These are phyloP conservation scores for Schoenoplectus triqueter DNA, from an alignment of 202 grass and related monocot species.

Conservation along the genomic window DNA sequence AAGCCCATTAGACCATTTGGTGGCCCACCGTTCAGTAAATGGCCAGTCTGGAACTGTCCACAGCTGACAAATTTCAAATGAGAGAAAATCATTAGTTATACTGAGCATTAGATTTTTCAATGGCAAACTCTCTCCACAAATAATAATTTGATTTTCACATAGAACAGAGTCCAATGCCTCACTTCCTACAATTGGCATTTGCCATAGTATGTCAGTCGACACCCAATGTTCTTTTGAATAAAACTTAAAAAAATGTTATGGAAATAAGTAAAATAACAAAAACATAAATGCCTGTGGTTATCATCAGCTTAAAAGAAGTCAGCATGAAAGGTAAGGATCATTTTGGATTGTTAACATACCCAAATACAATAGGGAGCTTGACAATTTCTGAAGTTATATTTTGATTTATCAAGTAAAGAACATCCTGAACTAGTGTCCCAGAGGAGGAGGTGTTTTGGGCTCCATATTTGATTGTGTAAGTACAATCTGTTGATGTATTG, in stretches of 20 bases:
- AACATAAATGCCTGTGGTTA: not conserved
- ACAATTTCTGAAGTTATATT: not conserved
- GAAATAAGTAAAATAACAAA: not conserved
- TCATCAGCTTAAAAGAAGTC: not conserved
- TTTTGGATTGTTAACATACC: conserved; percentile 16
- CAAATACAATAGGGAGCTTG: conserved; percentile 29
- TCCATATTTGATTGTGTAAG: not conserved
- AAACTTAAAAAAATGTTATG: not conserved
- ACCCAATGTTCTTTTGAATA: not conserved
- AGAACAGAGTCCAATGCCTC: not conserved
- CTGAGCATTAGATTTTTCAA: not conserved
- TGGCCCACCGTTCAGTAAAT: conserved; percentile 27
- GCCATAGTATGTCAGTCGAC: too few relatives aligned
- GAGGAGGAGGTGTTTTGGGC: not conserved
- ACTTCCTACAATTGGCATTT: too few relatives aligned
- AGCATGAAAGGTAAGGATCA: not conserved
- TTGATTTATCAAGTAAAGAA: conserved; percentile 26
- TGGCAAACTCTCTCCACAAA: not conserved
- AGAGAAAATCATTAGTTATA: not conserved
- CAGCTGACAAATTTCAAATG: conserved; percentile 33
- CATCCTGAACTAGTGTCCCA: conserved; percentile 26
- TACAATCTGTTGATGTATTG: conserved; percentile 22
- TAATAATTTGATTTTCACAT: not conserved
- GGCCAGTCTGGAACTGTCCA: conserved; percentile 44
- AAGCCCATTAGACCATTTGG: conserved; percentile 47